Evolutionary conservation across 768 basidiomycete species (phyloP).

Genomic region (Termitomyces sp.): DNA sequence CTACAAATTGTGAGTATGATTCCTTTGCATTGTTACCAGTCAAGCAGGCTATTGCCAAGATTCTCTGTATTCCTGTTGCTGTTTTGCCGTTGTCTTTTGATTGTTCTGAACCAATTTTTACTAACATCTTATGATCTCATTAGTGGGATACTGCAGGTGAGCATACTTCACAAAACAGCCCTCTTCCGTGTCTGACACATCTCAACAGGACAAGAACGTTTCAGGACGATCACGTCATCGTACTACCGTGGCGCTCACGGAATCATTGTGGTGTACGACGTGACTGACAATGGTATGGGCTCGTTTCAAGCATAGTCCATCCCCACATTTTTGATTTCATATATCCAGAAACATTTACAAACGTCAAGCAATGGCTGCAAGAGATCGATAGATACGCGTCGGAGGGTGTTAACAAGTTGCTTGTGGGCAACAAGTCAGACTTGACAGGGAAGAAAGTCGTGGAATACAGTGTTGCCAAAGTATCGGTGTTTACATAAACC

Average conservation of each 20-base stretch:
- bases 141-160: constrained; percentile 98
- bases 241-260: constrained; percentile 99
- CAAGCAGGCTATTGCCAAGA: neutral
- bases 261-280: constrained; percentile 98
- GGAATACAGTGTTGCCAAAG: constrained; percentile 86
- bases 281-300: constrained; percentile 82
- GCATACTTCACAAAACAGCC: constrained; percentile 16
- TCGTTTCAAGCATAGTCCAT: neutral
- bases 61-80: neutral
- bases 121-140: constrained; percentile 21
- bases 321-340: neutral
- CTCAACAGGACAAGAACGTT: constrained; percentile 85
- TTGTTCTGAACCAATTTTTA: neutral
- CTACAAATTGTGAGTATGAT: constrained; percentile 85
- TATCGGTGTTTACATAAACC: constrained; percentile 21
- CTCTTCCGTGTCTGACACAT: constrained; percentile 11
- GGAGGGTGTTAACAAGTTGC: constrained; percentile 96
- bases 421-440: constrained; percentile 99
- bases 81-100: neutral
- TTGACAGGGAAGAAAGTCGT: constrained; percentile 96
- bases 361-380: constrained; percentile 94
- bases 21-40: constrained; percentile 1
- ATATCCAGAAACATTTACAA: constrained; percentile 82
- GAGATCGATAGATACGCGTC: constrained; percentile 96
- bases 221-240: constrained; percentile 98